These are phyloP conservation scores for Cubamyces sp. DNA, from an alignment of 768 basidiomycete genomes.

Conservation along the genomic window DNA sequence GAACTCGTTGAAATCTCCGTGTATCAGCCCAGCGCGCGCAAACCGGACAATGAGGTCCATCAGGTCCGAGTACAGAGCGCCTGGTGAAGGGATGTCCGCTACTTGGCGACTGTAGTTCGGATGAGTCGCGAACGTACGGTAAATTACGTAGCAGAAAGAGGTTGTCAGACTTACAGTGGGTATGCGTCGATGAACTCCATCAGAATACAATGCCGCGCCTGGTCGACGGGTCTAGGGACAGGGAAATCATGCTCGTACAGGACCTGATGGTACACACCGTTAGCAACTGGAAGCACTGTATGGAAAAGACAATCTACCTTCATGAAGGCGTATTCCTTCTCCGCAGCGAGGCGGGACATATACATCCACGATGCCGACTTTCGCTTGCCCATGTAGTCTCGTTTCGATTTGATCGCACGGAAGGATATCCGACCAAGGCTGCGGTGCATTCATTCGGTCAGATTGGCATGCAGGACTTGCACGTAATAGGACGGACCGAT, in stretches of 20 bases:
- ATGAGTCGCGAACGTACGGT: background rate
- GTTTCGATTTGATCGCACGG: slow-evolving; percentile 93
- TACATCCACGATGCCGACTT: slow-evolving; percentile 99
- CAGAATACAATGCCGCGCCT: slow-evolving; percentile 91
- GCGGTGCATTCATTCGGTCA: background rate
- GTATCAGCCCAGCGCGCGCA: slow-evolving; percentile 92
- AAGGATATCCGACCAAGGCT: slow-evolving; percentile 98
- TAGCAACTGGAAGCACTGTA: background rate
- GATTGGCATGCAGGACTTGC: slow-evolving; percentile 7
- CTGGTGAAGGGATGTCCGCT: slow-evolving; percentile 79
- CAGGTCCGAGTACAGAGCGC: slow-evolving; percentile 84
- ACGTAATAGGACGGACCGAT: slow-evolving; percentile 59
- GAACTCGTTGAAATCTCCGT: slow-evolving; percentile 99
- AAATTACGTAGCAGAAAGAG: background rate
- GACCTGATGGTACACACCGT: slow-evolving; percentile 53
- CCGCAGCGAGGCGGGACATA: slow-evolving; percentile 93
- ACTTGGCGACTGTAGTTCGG: slow-evolving; percentile 75
- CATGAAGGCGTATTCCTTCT: slow-evolving; percentile 99
- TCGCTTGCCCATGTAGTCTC: slow-evolving; percentile 95
- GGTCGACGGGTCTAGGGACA: slow-evolving; percentile 91
- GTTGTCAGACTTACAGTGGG: slow-evolving; percentile 68
- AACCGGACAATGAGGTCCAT: slow-evolving; percentile 98
- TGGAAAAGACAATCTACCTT: slow-evolving; percentile 57
- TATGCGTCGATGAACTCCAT: slow-evolving; percentile 98
- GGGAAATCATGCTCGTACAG: slow-evolving; percentile 92